Conservation (phyloP, 345 rosid species). For the Draba incana region DNA sequence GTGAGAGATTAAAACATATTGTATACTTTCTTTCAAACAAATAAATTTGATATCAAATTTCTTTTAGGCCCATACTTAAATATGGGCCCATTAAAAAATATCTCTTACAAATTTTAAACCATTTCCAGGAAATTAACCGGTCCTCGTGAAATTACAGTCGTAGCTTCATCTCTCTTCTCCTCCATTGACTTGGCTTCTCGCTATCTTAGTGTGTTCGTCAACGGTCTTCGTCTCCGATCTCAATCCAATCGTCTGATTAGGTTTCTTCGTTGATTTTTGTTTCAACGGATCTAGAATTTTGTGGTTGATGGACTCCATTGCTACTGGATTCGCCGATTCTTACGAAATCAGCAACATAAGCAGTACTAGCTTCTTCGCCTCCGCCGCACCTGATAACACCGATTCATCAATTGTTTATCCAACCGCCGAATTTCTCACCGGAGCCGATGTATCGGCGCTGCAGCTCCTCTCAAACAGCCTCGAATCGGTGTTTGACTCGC, state of each 20-base stretch:
- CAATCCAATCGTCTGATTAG: neutral
- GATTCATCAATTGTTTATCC: constrained; percentile 36
- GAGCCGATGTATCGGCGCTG: constrained; percentile 54
- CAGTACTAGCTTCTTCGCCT: constrained; percentile 47
- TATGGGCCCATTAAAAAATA: too few relatives aligned
- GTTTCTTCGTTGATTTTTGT: neutral
- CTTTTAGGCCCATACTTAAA: too few relatives aligned
- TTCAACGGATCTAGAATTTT: neutral
- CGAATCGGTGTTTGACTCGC: constrained; percentile 55
- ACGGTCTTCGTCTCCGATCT: neutral
- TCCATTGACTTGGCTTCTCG: neutral
- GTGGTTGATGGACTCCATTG: constrained; percentile 48
- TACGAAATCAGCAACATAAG: constrained; percentile 68
- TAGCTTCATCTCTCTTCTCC: neutral
- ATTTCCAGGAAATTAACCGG: neutral
- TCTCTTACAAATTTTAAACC: too few relatives aligned
- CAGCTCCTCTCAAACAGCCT: constrained; percentile 58
- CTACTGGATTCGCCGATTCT: constrained; percentile 59
- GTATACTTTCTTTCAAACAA: too few relatives aligned
- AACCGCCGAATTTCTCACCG: constrained; percentile 8
- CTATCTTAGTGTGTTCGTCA: neutral
- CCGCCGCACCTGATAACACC: constrained; percentile 21
- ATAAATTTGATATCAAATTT: too few relatives aligned
- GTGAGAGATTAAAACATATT: too few relatives aligned
- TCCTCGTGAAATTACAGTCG: neutral